Evolutionary conservation across 768 basidiomycete genomes (phyloP).

Genomic region (Tricholoma sp.): DNA sequence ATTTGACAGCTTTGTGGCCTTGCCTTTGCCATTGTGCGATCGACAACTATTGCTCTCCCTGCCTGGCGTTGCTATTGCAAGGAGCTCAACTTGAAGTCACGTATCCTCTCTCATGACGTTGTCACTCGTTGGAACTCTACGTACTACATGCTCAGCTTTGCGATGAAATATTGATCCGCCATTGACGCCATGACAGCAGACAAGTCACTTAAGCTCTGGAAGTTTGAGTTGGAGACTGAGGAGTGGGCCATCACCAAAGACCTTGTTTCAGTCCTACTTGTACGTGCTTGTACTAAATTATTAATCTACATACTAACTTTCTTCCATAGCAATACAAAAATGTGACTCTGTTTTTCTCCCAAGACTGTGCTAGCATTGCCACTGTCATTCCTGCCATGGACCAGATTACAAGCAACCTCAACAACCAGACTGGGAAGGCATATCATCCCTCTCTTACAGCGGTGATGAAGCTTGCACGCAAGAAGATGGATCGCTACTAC

Average conservation of each 20-base stretch:
- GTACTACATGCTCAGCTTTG: conserved; percentile 10
- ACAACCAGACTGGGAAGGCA: too few relatives aligned
- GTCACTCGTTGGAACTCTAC: too few relatives aligned
- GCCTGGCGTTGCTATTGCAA: conserved; percentile 17
- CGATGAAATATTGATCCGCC: conserved; percentile 16
- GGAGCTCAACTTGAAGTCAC: background rate
- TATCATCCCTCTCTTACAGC: too few relatives aligned
- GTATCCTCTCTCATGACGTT: conserved; percentile 4
- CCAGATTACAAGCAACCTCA: too few relatives aligned
- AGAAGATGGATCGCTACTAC: conserved; percentile 18
- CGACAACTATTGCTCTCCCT: conserved; percentile 10
- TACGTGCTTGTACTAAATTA: too few relatives aligned
- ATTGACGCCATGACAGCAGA: conserved; percentile 16
- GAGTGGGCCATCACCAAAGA: conserved; percentile 12
- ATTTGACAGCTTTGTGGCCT: conserved; percentile 14
- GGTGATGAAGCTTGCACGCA: too few relatives aligned
- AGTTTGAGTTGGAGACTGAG: conserved; percentile 9
- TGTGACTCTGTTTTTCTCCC: conserved; percentile 24
- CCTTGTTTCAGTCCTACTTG: conserved; percentile 16
- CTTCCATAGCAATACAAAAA: conserved; percentile 24
- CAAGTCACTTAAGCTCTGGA: conserved; percentile 6
- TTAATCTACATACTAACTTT: background rate
- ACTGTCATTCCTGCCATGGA: conserved; percentile 23
- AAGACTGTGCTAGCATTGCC: conserved; percentile 16
- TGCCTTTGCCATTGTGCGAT: conserved; percentile 16